Evolutionary conservation across 495 filamentous ascomycete genomes (phyloP).

Genomic region (Penicillium cinerascens): DNA sequence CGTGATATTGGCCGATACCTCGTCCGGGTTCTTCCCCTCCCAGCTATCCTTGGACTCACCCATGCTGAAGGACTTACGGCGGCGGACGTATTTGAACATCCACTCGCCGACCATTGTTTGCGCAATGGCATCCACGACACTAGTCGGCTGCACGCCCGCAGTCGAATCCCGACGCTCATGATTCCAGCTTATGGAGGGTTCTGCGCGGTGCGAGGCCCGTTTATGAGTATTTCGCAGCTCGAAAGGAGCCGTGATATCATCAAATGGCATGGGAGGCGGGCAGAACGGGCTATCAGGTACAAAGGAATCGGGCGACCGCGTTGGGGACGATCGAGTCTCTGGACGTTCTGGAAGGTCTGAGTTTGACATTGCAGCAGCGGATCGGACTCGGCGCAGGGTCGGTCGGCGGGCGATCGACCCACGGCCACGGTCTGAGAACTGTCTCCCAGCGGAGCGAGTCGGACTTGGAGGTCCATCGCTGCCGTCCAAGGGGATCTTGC

Average conservation of each 20-base stretch:
- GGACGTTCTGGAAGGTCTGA: conserved; percentile 39
- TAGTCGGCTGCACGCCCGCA: conserved; percentile 64
- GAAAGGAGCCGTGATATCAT: conserved; percentile 63
- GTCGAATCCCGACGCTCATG: conserved; percentile 49
- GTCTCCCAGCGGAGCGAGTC: conserved; percentile 53
- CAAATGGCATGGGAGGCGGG: conserved; percentile 67
- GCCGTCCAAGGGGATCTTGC: conserved; percentile 63
- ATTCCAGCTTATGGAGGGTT: conserved; percentile 20
- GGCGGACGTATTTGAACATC: conserved; percentile 98
- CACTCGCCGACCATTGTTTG: conserved; percentile 99
- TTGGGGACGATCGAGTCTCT: conserved; percentile 61
- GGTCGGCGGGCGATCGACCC: conserved; percentile 35
- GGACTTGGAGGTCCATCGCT: conserved; percentile 82
- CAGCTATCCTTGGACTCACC: conserved; percentile 63
- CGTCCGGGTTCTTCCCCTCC: conserved; percentile 48
- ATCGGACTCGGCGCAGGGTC: conserved; percentile 74
- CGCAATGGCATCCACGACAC: conserved; percentile 95
- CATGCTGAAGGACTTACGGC: conserved; percentile 82
- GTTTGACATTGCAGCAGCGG: conserved; percentile 67
- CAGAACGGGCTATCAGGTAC: conserved; percentile 62
- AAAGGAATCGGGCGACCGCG: conserved; percentile 61
- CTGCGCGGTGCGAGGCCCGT: conserved; percentile 19
- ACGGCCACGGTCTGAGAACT: conserved; percentile 38
- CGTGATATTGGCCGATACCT: conserved; percentile 52
- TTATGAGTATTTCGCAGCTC: conserved; percentile 16